A percentile compares a stretch with the other conserved stretches of the same genome.
Conservation (phyloP, 495 filamentous ascomycete species). For the Hypomontagnella monticulosa region DNA sequence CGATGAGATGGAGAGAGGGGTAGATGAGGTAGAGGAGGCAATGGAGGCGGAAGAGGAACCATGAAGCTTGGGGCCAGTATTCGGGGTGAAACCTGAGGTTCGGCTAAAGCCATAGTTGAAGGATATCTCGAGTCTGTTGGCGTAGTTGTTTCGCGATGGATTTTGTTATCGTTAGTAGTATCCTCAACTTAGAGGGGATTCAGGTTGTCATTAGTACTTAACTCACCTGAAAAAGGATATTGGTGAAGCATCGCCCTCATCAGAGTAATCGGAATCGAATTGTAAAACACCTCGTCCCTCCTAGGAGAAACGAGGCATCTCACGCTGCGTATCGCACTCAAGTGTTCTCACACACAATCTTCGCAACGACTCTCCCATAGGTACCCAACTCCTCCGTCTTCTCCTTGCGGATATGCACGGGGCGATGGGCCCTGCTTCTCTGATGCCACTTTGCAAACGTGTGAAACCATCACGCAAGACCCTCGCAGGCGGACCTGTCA, state of each 20-base stretch:
- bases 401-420: conserved; percentile 54
- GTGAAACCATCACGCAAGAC: conserved; percentile 80
- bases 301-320: conserved; percentile 52
- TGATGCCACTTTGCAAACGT: conserved; percentile 97
- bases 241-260: conserved; percentile 53
- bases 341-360: conserved; percentile 92
- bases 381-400: conserved; percentile 54
- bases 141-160: background rate
- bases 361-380: conserved; percentile 92
- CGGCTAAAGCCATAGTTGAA: background rate
- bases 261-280: conserved; percentile 88
- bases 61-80: background rate
- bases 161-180: conserved; percentile 52
- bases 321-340: conserved; percentile 99
- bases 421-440: conserved; percentile 82
- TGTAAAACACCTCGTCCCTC: conserved; percentile 64
- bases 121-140: background rate
- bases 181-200: conserved; percentile 37
- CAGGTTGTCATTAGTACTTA: conserved; percentile 6
- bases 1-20: conserved; percentile 1
- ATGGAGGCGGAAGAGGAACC: background rate
- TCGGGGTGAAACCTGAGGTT: too few species aligned
- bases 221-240: conserved; percentile 71
- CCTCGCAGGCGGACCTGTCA: conserved; percentile 82
- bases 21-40: background rate